Percentiles rank a stretch among this genome's conserved stretches.
Conservation (phyloP, 2,329 filamentous ascomycete species). For the Tolypocladium guangdongense region DNA sequence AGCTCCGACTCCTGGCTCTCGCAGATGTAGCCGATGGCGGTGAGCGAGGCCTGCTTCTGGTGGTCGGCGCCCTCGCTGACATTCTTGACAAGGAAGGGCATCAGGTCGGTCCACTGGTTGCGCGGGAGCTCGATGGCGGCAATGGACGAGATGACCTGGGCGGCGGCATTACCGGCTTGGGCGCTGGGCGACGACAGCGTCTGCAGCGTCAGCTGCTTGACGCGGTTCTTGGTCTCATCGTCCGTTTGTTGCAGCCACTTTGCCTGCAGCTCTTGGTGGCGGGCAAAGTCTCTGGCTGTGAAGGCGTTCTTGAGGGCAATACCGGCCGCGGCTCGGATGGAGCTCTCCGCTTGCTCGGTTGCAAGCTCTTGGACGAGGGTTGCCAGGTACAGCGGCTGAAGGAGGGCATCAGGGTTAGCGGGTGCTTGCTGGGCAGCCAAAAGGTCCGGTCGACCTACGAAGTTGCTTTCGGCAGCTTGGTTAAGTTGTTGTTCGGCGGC, state of each 20-base stretch:
- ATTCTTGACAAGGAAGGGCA: slow-evolving; percentile 81
- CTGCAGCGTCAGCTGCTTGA: slow-evolving; percentile 85
- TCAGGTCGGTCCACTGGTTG: slow-evolving; percentile 86
- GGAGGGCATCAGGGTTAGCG: slow-evolving; percentile 14
- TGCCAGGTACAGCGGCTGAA: slow-evolving; percentile 79
- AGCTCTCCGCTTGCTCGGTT: slow-evolving; percentile 72
- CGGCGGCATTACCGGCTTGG: slow-evolving; percentile 78
- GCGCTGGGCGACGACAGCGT: slow-evolving; percentile 71
- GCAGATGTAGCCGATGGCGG: slow-evolving; percentile 97
- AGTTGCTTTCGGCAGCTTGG: slow-evolving; percentile 88
- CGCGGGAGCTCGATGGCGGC: slow-evolving; percentile 89
- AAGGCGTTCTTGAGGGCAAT: slow-evolving; percentile 98
- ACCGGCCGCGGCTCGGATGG: slow-evolving; percentile 89
- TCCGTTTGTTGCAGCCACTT: slow-evolving; percentile 87
- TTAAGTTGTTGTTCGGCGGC: slow-evolving; percentile 88
- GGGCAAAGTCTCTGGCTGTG: slow-evolving; percentile 78
- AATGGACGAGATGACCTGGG: slow-evolving; percentile 91
- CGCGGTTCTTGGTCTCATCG: slow-evolving; percentile 68
- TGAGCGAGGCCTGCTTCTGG: slow-evolving; percentile 89
- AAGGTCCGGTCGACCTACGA: slow-evolving; percentile 49
- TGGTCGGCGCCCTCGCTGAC: slow-evolving; percentile 78
- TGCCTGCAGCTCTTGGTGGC: slow-evolving; percentile 80
- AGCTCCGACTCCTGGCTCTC: slow-evolving; percentile 87
- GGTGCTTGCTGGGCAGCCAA: slow-evolving; percentile 2
- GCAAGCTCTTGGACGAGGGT: slow-evolving; percentile 90